Percentiles rank a stretch among this genome's conserved stretches.
Evolutionary conservation across 176 grass and related monocot genomes (phyloP).

Genomic region (Oryza brachyantha): DNA sequence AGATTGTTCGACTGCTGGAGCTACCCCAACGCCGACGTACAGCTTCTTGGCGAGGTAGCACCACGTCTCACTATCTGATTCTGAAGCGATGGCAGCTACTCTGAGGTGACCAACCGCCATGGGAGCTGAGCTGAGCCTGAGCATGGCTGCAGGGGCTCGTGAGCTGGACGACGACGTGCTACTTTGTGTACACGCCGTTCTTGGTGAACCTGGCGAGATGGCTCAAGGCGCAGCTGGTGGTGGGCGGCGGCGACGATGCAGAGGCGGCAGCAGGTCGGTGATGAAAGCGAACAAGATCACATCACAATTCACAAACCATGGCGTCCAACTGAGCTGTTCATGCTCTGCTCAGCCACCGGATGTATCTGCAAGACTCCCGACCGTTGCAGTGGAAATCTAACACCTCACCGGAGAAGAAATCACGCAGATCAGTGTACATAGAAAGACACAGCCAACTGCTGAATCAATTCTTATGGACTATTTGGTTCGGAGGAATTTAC

Average conservation of each 20-base stretch:
- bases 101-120: not conserved
- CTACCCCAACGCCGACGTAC: constrained; percentile 82
- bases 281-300: not conserved
- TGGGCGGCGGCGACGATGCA: not conserved
- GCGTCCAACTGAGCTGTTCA: too few relatives aligned
- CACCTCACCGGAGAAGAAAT: not conserved
- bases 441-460: too few relatives aligned
- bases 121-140: not conserved
- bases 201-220: constrained; percentile 72
- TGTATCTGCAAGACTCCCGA: not conserved
- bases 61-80: not conserved
- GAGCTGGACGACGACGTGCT: constrained; percentile 92
- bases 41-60: constrained; percentile 67
- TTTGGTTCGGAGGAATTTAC: too few relatives aligned
- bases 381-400: not conserved
- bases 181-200: constrained; percentile 89
- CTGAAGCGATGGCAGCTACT: not conserved
- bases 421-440: not conserved
- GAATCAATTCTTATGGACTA: too few relatives aligned
- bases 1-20: constrained; percentile 77
- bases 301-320: not conserved
- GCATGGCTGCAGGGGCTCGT: constrained; percentile 61
- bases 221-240: constrained; percentile 39
- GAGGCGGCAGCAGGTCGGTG: not conserved
- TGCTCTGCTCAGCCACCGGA: not conserved